Conservation (phyloP, 805 yeast species). For the Candida peoriensis region DNA sequence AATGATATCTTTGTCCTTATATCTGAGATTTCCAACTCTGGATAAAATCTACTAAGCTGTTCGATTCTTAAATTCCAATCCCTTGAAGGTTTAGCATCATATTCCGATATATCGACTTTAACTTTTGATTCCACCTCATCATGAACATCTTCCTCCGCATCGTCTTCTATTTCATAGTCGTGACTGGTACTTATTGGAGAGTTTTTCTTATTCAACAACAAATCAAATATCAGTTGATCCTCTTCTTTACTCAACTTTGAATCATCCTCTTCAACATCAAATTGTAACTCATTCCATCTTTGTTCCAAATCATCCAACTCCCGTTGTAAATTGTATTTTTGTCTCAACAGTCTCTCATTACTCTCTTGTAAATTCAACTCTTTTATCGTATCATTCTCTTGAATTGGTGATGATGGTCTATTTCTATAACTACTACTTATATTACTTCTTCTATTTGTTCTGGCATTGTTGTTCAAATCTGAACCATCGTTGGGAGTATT, state of each 20-base stretch:
- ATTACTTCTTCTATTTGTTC: conserved; percentile 2
- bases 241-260: conserved; percentile 8
- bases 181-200: background rate
- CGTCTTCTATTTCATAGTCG: background rate
- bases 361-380: background rate
- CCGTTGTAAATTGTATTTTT: conserved; percentile 1
- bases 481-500: background rate
- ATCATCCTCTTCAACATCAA: conserved; percentile 7
- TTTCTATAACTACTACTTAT: conserved; percentile 1
- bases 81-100: conserved; percentile 16
- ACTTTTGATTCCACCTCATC: conserved; percentile 4
- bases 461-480: conserved; percentile 2
- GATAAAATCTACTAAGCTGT: conserved; percentile 20
- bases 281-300: conserved; percentile 17
- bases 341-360: conserved; percentile 1
- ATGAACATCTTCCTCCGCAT: conserved; percentile 3
- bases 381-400: conserved; percentile 1
- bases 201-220: conserved; percentile 7
- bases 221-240: conserved; percentile 7
- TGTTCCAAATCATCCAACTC: conserved; percentile 18
- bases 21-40: conserved; percentile 11
- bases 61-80: conserved; percentile 20
- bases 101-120: conserved; percentile 10
- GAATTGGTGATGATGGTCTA: conserved; percentile 1
- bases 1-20: conserved; percentile 14